Evolutionary conservation across 805 yeast species (phyloP).

Genomic region (Metschnikowia rubicola): DNA sequence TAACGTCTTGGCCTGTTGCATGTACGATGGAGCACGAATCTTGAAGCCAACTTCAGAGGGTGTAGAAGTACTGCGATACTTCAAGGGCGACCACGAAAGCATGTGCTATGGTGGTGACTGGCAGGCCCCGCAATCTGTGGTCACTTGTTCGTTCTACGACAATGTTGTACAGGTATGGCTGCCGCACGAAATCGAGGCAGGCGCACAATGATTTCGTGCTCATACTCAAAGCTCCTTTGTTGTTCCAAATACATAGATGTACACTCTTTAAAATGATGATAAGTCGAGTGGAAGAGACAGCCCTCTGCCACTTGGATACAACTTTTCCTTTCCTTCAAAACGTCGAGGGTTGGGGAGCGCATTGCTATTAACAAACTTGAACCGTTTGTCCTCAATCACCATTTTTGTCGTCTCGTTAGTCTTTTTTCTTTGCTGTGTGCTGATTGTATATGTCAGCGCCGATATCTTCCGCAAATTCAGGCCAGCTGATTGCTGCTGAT

Average conservation of each 20-base stretch:
- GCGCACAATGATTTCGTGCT: not conserved
- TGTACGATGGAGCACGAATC: constrained; percentile 92
- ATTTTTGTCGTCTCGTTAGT: constrained; percentile 25
- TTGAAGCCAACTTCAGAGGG: constrained; percentile 28
- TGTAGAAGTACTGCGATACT: constrained; percentile 37
- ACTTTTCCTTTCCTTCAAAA: constrained; percentile 62
- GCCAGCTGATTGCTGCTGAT: constrained; percentile 46
- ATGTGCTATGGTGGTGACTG: constrained; percentile 98
- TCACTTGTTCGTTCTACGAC: constrained; percentile 92
- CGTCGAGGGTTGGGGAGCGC: constrained; percentile 87
- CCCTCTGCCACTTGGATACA: constrained; percentile 95
- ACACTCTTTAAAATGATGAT: constrained; percentile 3
- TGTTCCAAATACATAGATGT: not conserved
- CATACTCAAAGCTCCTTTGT: too few species aligned
- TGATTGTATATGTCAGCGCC: constrained; percentile 62
- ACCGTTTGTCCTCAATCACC: constrained; percentile 66
- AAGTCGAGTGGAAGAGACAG: constrained; percentile 83
- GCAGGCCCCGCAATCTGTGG: constrained; percentile 49
- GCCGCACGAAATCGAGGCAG: constrained; percentile 13
- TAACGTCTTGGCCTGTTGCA: constrained; percentile 75
- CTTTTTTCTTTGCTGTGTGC: constrained; percentile 28
- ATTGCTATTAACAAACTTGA: constrained; percentile 60
- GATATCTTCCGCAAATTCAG: constrained; percentile 56
- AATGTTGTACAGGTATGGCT: constrained; percentile 76
- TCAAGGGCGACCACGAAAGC: constrained; percentile 74